Conservation (phyloP, 1,284 basidiomycete species). For the Sporisorium iseilematis-ciliati region DNA sequence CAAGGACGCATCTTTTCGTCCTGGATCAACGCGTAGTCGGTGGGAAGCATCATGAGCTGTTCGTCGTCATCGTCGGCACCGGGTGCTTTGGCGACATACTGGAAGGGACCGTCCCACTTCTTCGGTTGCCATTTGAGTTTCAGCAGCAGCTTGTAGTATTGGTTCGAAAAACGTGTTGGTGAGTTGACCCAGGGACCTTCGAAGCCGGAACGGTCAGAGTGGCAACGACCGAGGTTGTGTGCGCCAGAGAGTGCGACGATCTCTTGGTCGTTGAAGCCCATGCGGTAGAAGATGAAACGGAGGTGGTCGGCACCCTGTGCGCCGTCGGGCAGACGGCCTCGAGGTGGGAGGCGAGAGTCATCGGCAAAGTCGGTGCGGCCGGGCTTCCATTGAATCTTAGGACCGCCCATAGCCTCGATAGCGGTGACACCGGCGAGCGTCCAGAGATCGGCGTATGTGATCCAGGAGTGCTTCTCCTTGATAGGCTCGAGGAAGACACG, state of each 20-base stretch:
- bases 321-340: constrained; percentile 73
- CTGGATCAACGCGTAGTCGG: constrained; percentile 67
- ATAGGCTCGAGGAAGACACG: constrained; percentile 73
- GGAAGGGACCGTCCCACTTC: constrained; percentile 73
- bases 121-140: constrained; percentile 72
- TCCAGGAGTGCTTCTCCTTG: constrained; percentile 73
- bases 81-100: constrained; percentile 66
- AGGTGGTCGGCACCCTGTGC: constrained; percentile 72
- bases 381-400: constrained; percentile 71
- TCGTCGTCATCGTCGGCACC: constrained; percentile 69
- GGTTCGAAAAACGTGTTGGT: constrained; percentile 66
- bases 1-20: constrained; percentile 66
- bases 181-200: constrained; percentile 68
- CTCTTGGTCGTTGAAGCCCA: constrained; percentile 74
- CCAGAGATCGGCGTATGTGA: constrained; percentile 72
- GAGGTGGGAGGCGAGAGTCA: constrained; percentile 68
- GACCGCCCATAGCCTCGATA: constrained; percentile 73
- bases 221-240: constrained; percentile 72
- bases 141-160: constrained; percentile 71
- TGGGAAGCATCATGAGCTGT: constrained; percentile 75
- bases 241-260: constrained; percentile 75
- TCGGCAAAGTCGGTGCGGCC: constrained; percentile 72
- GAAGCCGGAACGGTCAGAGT: constrained; percentile 65
- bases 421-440: constrained; percentile 72
- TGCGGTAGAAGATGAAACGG: constrained; percentile 73